Evolutionary conservation across 768 basidiomycete genomes (phyloP).

Genomic region (Tricholoma saponaceum): DNA sequence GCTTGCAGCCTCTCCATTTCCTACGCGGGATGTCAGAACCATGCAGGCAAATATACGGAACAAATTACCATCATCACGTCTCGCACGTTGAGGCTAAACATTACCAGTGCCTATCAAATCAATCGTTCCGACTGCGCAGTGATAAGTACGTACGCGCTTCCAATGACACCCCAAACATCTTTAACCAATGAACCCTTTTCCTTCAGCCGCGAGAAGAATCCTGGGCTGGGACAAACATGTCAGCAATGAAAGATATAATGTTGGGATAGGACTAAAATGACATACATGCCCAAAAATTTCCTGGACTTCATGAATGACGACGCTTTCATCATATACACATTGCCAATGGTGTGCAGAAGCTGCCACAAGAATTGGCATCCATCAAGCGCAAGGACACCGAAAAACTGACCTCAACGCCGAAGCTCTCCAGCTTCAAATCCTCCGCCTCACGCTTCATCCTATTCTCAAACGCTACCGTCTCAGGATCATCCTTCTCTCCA

Average conservation of each 20-base stretch:
- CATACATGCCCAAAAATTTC: slow-evolving; percentile 87
- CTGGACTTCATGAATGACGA: slow-evolving; percentile 87
- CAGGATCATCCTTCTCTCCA: slow-evolving; percentile 75
- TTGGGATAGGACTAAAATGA: slow-evolving; percentile 13
- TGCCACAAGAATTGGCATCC: slow-evolving; percentile 20
- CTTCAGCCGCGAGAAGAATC: slow-evolving; percentile 91
- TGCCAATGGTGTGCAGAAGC: slow-evolving; percentile 88
- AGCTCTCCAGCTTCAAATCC: slow-evolving; percentile 95
- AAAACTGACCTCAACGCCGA: slow-evolving; percentile 82
- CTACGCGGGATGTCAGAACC: slow-evolving; percentile 12
- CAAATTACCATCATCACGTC: slow-evolving; percentile 59
- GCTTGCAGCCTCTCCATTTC: slow-evolving; percentile 91
- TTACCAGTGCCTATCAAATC: slow-evolving; percentile 1
- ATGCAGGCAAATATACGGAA: background rate
- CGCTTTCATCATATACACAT: slow-evolving; percentile 91
- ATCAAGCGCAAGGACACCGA: background rate
- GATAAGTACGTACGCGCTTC: slow-evolving; percentile 72
- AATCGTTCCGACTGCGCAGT: slow-evolving; percentile 5
- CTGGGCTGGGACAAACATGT: slow-evolving; percentile 46
- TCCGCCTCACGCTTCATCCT: slow-evolving; percentile 83
- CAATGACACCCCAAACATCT: slow-evolving; percentile 95
- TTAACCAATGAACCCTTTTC: slow-evolving; percentile 93
- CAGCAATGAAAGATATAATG: background rate
- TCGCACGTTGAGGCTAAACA: slow-evolving; percentile 62
- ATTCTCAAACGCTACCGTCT: slow-evolving; percentile 74